Evolutionary conservation across 1,284 basidiomycete genomes (phyloP), one percentile per base, ranked within the genome.

Genomic region (Tremellales sp.): DNA sequence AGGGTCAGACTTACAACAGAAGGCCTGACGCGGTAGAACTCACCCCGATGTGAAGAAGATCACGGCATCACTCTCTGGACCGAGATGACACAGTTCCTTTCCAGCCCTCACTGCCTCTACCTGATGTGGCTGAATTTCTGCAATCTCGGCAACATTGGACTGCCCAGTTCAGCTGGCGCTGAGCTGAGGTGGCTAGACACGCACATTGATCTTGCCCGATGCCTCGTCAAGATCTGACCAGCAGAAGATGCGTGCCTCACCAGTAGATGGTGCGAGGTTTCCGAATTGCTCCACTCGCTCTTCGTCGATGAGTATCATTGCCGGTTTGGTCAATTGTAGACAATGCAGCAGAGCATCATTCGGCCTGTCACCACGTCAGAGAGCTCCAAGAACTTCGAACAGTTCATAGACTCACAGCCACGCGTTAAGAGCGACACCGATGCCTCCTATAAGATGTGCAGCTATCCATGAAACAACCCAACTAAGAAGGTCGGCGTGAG

Each of bases 31-130:
- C 7, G 11, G 3, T 13, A 29, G 6, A 12, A 45, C 60, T 49
- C 40, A 67, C 65, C 65, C 65, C 25, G 64, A 65, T 3, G 70
- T 67, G 54, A 69, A 72, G 57, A 70, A 70, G 43, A 70, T 65
- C 22, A 68, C 62, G n/a, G 57, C 68, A 46, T 70, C 70, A 39
- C 60, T 61, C 39, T 72, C 68, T 23, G 67, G 64, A 21, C 53
- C 47, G 0, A 70, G 45, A 1, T 10, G 33, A 13, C 56, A 53
- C 21, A 68, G 26, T 0, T 55, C n/a, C n/a, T n/a, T n/a, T n/a
- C n/a, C 57, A 17, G 44, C 37, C 5, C 50, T n/a, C n/a, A n/a
- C n/a, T n/a, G n/a, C n/a, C n/a, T n/a, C n/a, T n/a, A n/a, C n/a
- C n/a, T n/a, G n/a, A n/a, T n/a, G n/a, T n/a, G n/a, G n/a, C n/a